phyloP scores from a whole-genome alignment of 2,329 filamentous ascomycete genomes.

The Colletotrichum caudatum region DNA sequence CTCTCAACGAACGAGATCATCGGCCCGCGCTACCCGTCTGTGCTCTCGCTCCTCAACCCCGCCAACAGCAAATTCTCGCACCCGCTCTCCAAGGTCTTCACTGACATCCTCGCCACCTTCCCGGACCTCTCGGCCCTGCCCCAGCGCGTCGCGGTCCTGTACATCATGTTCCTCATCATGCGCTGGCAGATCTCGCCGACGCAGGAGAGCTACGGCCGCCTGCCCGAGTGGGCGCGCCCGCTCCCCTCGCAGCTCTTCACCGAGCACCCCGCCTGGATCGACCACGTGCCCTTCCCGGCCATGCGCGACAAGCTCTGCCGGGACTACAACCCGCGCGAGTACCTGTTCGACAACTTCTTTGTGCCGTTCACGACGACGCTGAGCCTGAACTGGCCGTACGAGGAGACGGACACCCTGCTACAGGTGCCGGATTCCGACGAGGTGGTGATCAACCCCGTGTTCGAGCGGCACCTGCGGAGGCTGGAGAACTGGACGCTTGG shows the following conservation, averaged over 20 bases:
- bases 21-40: conserved; percentile 83
- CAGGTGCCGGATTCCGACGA: conserved; percentile 70
- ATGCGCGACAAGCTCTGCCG: conserved; percentile 77
- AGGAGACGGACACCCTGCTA: conserved; percentile 76
- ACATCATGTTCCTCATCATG: conserved; percentile 89
- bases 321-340: conserved; percentile 60
- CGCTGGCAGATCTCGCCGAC: conserved; percentile 87
- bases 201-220: conserved; percentile 79
- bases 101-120: conserved; percentile 86
- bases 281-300: conserved; percentile 82
- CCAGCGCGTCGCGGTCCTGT: conserved; percentile 84
- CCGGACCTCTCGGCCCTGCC: conserved; percentile 82
- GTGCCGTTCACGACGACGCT: conserved; percentile 83
- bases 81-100: conserved; percentile 85
- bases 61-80: conserved; percentile 72
- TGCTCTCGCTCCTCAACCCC: conserved; percentile 82
- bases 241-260: conserved; percentile 73
- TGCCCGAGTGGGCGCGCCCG: conserved; percentile 81
- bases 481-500: conserved; percentile 87
- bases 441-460: conserved; percentile 85
- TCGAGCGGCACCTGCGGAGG: conserved; percentile 81
- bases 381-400: conserved; percentile 87
- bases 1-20: conserved; percentile 73
- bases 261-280: conserved; percentile 83
- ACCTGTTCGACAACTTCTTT: conserved; percentile 84